Conservation (phyloP, 108 stramenopile species). For the Skeletonema grethae region DNA sequence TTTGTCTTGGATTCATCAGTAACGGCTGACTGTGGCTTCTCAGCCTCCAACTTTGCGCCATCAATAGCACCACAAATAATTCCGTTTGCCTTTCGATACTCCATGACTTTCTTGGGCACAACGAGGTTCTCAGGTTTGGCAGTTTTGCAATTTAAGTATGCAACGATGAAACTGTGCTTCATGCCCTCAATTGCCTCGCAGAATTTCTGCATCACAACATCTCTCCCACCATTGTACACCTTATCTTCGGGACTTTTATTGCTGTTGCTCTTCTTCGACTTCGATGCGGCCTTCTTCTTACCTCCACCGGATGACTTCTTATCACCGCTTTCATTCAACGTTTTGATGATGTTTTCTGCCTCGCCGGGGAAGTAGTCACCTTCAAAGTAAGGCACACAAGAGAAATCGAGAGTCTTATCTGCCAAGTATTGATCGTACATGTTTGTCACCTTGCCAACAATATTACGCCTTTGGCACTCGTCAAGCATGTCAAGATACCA, state of each 20-base stretch:
- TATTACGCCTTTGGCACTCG: slow-evolving; percentile 84
- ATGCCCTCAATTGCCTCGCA: slow-evolving; percentile 94
- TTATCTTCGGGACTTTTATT: slow-evolving; percentile 54
- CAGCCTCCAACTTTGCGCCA: not conserved
- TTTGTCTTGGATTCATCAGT: slow-evolving; percentile 16
- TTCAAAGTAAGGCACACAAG: slow-evolving; percentile 94
- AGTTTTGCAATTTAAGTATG: slow-evolving; percentile 88
- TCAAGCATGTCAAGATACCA: slow-evolving; percentile 98
- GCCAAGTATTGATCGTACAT: slow-evolving; percentile 96
- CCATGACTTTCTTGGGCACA: slow-evolving; percentile 72
- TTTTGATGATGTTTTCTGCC: slow-evolving; percentile 97
- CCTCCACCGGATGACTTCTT: slow-evolving; percentile 50
- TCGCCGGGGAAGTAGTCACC: slow-evolving; percentile 99
- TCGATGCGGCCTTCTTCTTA: slow-evolving; percentile 73
- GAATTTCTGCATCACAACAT: slow-evolving; percentile 93
- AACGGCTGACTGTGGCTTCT: not conserved
- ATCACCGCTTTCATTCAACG: slow-evolving; percentile 64
- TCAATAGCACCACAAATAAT: not conserved
- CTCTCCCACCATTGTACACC: slow-evolving; percentile 54
- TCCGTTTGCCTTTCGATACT: slow-evolving; percentile 48
- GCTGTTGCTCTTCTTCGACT: slow-evolving; percentile 32
- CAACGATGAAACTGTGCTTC: slow-evolving; percentile 98
- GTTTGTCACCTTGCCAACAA: slow-evolving; percentile 89
- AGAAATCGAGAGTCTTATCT: slow-evolving; percentile 76
- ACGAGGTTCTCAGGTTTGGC: slow-evolving; percentile 75